These are phyloP conservation scores for Diaporthe capsici DNA, from an alignment of 2,329 filamentous ascomycete species.

Conservation along the genomic window DNA sequence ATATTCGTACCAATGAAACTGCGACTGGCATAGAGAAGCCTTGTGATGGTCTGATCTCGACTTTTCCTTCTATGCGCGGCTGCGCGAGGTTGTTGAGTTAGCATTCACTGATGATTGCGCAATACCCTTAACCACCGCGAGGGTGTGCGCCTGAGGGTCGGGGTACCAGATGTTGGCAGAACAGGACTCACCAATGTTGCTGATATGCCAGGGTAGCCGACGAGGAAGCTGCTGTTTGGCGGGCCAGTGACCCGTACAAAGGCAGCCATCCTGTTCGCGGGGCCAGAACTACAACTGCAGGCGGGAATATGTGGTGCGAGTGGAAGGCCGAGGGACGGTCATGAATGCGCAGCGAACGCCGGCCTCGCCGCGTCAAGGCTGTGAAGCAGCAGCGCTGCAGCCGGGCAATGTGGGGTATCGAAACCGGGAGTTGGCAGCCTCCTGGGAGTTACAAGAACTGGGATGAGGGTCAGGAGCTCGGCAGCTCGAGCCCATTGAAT, in stretches of 20 bases:
- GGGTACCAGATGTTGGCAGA: conserved; percentile 39
- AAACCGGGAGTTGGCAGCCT: conserved; percentile 27
- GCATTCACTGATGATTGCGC: conserved; percentile 37
- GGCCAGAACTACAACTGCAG: conserved; percentile 30
- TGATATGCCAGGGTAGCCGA: conserved; percentile 97
- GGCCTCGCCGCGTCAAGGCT: conserved; percentile 46
- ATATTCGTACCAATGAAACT: conserved; percentile 94
- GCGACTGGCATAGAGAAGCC: conserved; percentile 91
- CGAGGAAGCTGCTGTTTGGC: conserved; percentile 95
- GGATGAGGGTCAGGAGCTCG: conserved; percentile 24
- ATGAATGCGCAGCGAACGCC: conserved; percentile 46
- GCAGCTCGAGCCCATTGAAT: conserved; percentile 14
- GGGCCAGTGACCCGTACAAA: conserved; percentile 97
- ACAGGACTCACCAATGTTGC: conserved; percentile 86
- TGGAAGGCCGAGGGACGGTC: conserved; percentile 47
- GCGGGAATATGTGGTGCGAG: conserved; percentile 25
- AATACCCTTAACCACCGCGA: background rate
- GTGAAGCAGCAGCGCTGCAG: conserved; percentile 38
- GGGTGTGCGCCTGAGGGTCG: background rate
- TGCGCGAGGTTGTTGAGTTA: conserved; percentile 56
- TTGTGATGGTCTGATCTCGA: conserved; percentile 90
- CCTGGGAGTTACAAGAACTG: conserved; percentile 22
- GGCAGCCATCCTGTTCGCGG: conserved; percentile 70
- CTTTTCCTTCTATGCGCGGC: conserved; percentile 97
- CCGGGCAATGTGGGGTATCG: conserved; percentile 41